Evolutionary conservation across 768 basidiomycete genomes (phyloP), one percentile per base, ranked within the genome.

Genomic region (Termitomyces sp.): DNA sequence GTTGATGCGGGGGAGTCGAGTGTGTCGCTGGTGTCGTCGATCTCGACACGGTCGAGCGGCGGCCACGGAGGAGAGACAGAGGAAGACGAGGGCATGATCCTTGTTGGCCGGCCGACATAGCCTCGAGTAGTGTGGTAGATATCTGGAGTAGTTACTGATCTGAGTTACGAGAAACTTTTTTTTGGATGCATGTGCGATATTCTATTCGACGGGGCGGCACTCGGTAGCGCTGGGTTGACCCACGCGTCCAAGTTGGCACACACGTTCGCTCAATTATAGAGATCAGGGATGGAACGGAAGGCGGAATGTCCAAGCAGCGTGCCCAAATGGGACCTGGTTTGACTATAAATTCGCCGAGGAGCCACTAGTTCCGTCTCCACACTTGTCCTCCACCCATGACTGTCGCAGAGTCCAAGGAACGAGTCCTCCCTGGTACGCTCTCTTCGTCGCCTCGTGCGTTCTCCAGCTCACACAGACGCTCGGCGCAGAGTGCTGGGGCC

Each of bases 41-140:
- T 59, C 26, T 75, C 75, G 33, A 35, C 26, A 26, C 26, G 26
- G 26, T 26, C 26, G 26, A 26, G 26, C 26, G 26, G 22, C 61
- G 70, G 3, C 71, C 72, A 80, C 61, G 87, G 86, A 9, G 76
- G 75, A 24, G 89, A 90, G 64, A 92, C 90, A 40, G 90, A 93
- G 67, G 86, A 88, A 66, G 90, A 93, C 58, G 90, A 92, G 65
- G 90, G 88, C 6, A 86, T 92, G 85, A 81, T 92, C 58, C 68
- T 92, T 30, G 84, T 92, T 52, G 86, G 84, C 42, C 79, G 85
- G 57, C 89, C 88, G 35, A 46, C 67, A 54, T 71, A 63, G 56
- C 20, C 33, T 36, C 12, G 35, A 14, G 33, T 12, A 33, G 33
- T 2, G 9, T 14, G 14, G 14, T 14, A 16, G 2, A 26, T 28